Evolutionary conservation across 2,329 filamentous ascomycete genomes (phyloP), one percentile per base, ranked within the genome.

Genomic region (Podosphaera xanthii): DNA sequence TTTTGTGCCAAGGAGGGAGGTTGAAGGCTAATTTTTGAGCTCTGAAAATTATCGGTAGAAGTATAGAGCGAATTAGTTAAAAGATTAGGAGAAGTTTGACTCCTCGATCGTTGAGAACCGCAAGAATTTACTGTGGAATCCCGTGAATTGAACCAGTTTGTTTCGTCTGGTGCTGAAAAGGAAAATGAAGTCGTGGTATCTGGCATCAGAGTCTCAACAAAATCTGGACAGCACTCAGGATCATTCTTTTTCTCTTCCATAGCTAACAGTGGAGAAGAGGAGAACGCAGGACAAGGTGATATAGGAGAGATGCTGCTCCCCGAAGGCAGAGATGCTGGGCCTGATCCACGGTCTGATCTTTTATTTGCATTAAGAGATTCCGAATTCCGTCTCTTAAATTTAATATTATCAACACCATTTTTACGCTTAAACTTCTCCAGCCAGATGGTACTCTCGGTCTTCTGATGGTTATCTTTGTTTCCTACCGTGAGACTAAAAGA

Each of bases 391-490:
- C 80, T 73, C 62, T 75, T 73, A 44, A 81, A 67, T 61, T 73
- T 76, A 14, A 72, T 63, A 22, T 60, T 60, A 44, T 65, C 64
- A 49, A 69, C 65, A 3, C 65, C 74, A 14, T 72, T 72, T 73
- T 91, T 95, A 69, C 88, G 81, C 74, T 96, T 95, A 75, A 97
- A 97, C 69, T 92, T 94, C 67, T 95, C 88, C 40, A 97, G 77
- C 90, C 91, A 96, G 64, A 77, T 82, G 36, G 80, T 75, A 64
- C 80, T 92, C 63, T 87, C 79, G 56, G 79, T 79, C 66, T 84
- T 86, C 59, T 84, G 71, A 57, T 87, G 80, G 62, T 77, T 81
- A 59, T 94, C 87, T 2, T 82, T 79, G 60, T 82, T 81, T 34
- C 81, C 82, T 40, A 83, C 84, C 33, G 80, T 84, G 48, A 79